Evolutionary conservation across 768 basidiomycete genomes (phyloP).

Genomic region (Daedaleopsis nitida): DNA sequence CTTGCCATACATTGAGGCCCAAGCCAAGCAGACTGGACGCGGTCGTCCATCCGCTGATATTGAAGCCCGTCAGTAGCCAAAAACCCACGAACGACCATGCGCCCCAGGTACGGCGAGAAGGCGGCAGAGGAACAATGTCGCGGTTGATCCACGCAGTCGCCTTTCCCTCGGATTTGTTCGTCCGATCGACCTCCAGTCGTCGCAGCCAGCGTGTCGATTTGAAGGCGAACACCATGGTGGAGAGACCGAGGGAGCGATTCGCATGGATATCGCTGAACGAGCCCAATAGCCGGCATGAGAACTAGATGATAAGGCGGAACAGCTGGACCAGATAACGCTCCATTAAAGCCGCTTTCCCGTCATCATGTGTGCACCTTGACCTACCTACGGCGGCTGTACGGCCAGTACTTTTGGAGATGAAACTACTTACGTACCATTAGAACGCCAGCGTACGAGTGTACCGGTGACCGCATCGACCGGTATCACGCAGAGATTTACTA

Average conservation of each 20-base stretch:
- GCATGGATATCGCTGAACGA: background rate
- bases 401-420: no score
- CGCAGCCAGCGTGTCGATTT: background rate
- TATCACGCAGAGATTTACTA: no score
- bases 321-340: background rate
- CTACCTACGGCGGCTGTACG: no score
- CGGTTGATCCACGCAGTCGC: slow-evolving; percentile 23
- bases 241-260: background rate
- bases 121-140: slow-evolving; percentile 26
- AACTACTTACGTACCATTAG: no score
- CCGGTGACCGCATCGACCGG: no score
- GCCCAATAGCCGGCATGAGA: background rate
- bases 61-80: slow-evolving; percentile 24
- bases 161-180: slow-evolving; percentile 7
- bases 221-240: background rate
- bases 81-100: slow-evolving; percentile 22
- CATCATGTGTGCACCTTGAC: no score
- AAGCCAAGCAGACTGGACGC: slow-evolving; percentile 21
- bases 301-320: background rate
- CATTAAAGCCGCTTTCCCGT: no score
- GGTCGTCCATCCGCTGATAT: slow-evolving; percentile 22
- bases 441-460: no score
- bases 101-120: slow-evolving; percentile 25
- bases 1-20: slow-evolving; percentile 24
- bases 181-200: slow-evolving; percentile 16